Evolutionary conservation across 345 rosid genomes (phyloP), one percentile per base, ranked within the genome.

Genomic region (Syzygium aromaticum): DNA sequence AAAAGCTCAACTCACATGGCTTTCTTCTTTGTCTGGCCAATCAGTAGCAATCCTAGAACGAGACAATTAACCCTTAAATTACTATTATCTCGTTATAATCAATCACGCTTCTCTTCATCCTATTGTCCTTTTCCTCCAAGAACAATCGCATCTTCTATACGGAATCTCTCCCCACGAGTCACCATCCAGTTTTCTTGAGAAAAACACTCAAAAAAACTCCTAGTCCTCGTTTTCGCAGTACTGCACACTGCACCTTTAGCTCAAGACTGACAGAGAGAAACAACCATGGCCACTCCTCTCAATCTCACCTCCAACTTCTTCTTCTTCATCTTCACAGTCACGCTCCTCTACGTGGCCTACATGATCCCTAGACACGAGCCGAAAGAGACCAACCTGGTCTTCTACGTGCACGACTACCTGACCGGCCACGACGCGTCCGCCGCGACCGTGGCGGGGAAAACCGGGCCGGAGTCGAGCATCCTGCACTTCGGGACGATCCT

Each of bases 391-490:
- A 89, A 88, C 87, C 87, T 91, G 17, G 88, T 89, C 56, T 56
- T 91, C 86, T 92, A 90, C 30, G 92, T 91, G 33, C 94, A 92
- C 30, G 94, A 90, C 89, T 82, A 85, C 57, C 86, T 92, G 86
- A 86, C 88, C 8, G 92, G 94, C 83, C 52, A 82, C 0, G 92
- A 90, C 17, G 80, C 90, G 27, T 86, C 93, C 9, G 90, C 92
- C 1, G 12, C 86, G 82, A 87, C 93, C 5, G 92, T 91, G 16
- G 93, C 89, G 30, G 91, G 92, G 11, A 83, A 57, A 73, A 9
- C 11, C 11, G 90, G 92, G 59, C 85, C 89, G 77, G n/a, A 83
- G 8, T 90, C 89, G 6, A 56, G 59, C 86, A 93, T 93, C 51
- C 86, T 91, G 15, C 89, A 85, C 40, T 93, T 93, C 19, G 93